Conservation (phyloP, 495 filamentous ascomycete species). For the Penicillium dipodomyicola region DNA sequence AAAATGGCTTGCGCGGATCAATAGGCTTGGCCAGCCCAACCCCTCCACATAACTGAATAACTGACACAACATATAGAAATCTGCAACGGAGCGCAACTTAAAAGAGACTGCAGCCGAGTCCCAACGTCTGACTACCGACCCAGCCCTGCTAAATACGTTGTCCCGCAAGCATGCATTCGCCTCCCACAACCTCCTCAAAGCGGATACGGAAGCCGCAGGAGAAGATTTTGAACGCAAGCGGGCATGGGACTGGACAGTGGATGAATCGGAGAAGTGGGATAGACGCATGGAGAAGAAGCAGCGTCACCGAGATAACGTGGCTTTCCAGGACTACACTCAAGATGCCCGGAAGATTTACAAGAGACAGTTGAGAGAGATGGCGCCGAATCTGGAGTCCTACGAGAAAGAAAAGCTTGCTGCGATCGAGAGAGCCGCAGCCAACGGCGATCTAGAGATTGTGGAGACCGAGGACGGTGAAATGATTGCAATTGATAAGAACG, state of each 20-base stretch:
- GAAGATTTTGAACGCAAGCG: conserved; percentile 97
- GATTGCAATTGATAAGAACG: conserved; percentile 86
- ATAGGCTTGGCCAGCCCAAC: background rate
- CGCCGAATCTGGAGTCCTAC: conserved; percentile 72
- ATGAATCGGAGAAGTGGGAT: conserved; percentile 93
- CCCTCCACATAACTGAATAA: conserved; percentile 17
- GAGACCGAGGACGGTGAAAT: conserved; percentile 93
- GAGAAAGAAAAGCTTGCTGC: conserved; percentile 80
- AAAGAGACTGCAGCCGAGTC: conserved; percentile 82
- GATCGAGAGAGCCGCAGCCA: conserved; percentile 76
- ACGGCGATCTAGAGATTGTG: conserved; percentile 82
- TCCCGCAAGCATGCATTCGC: conserved; percentile 80
- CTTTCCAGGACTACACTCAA: conserved; percentile 85
- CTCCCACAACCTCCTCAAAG: conserved; percentile 89
- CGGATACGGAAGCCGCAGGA: conserved; percentile 77
- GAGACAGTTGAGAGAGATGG: conserved; percentile 73
- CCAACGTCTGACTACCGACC: conserved; percentile 74
- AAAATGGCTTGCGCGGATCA: background rate
- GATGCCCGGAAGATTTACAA: conserved; percentile 92
- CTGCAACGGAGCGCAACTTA: conserved; percentile 70
- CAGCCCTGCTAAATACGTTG: conserved; percentile 65
- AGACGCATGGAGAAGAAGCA: conserved; percentile 82
- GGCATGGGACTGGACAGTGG: conserved; percentile 97
- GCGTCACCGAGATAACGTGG: conserved; percentile 75
- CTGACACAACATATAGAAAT: conserved; percentile 52